These are phyloP conservation scores for Pseudoturritis turrita DNA, from an alignment of 345 rosid genomes.

Conservation along the genomic window DNA sequence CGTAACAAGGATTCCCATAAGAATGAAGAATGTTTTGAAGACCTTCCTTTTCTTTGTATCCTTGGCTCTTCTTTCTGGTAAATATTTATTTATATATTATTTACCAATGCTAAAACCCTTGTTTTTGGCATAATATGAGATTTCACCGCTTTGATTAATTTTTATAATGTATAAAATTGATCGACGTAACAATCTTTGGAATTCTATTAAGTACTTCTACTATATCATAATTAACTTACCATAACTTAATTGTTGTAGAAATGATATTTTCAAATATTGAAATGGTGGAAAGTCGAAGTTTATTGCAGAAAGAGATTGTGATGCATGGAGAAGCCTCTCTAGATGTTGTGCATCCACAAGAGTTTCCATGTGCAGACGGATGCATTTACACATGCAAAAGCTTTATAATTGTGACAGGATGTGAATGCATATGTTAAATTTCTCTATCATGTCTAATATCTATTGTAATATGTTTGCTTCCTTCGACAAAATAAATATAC, in stretches of 20 bases:
- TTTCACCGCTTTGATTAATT: no score
- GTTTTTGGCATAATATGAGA: no score
- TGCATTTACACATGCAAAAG: neutral
- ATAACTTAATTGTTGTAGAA: neutral
- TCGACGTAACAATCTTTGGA: no score
- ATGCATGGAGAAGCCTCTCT: neutral
- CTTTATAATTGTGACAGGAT: neutral
- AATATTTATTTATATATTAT: neutral
- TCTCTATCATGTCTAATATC: no score
- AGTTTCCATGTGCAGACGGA: neutral
- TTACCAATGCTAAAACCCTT: neutral
- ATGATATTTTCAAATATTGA: neutral
- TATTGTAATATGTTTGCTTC: no score
- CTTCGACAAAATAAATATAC: neutral
- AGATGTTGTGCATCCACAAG: neutral
- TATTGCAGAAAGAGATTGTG: neutral
- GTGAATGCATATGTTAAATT: neutral
- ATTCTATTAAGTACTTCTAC: neutral
- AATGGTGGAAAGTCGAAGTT: constrained; percentile 3
- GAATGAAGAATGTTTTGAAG: neutral
- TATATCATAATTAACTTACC: neutral
- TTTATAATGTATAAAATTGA: no score
- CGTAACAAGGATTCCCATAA: neutral
- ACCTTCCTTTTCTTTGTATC: neutral
- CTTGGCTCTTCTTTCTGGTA: neutral